Percentiles rank a stretch among this genome's conserved stretches.
phyloP scores from a whole-genome alignment of 805 yeast species.

The Zygosaccharomyces rouxii region DNA sequence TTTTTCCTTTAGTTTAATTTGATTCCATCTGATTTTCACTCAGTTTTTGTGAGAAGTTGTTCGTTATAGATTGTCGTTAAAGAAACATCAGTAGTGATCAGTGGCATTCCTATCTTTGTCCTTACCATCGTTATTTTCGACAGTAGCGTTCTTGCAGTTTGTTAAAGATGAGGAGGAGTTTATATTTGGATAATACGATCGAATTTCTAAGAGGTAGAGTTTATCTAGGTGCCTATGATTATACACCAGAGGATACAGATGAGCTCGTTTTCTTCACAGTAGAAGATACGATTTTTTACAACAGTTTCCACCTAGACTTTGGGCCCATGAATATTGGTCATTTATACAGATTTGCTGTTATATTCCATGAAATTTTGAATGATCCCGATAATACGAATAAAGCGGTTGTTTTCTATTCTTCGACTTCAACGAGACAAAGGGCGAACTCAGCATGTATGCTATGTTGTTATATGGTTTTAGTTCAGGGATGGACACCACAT shows the following conservation, averaged over 20 bases:
- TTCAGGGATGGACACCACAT: slow-evolving; percentile 98
- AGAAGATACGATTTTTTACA: slow-evolving; percentile 87
- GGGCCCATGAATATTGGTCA: slow-evolving; percentile 95
- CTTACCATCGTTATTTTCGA: not conserved
- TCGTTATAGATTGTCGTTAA: not conserved
- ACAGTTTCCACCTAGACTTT: slow-evolving; percentile 92
- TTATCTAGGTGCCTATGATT: slow-evolving; percentile 85
- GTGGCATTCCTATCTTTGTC: not conserved
- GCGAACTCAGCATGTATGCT: slow-evolving; percentile 93
- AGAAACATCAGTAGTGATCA: not conserved
- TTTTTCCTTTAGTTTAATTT: not conserved
- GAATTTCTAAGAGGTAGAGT: slow-evolving; percentile 52
- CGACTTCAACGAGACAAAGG: slow-evolving; percentile 73
- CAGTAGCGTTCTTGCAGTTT: not conserved
- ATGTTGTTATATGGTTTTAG: slow-evolving; percentile 90
- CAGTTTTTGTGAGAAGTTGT: not conserved
- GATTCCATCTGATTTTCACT: not conserved
- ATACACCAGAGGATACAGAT: slow-evolving; percentile 69
- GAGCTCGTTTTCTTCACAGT: slow-evolving; percentile 83
- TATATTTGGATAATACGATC: slow-evolving; percentile 35
- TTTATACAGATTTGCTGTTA: slow-evolving; percentile 90
- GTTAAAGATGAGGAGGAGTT: slow-evolving; percentile 29
- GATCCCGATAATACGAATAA: slow-evolving; percentile 79
- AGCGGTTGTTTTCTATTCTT: slow-evolving; percentile 86
- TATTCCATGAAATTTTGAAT: slow-evolving; percentile 84